Evolutionary conservation across 2,329 filamentous ascomycete genomes (phyloP).

Genomic region (Talaromyces sp.): DNA sequence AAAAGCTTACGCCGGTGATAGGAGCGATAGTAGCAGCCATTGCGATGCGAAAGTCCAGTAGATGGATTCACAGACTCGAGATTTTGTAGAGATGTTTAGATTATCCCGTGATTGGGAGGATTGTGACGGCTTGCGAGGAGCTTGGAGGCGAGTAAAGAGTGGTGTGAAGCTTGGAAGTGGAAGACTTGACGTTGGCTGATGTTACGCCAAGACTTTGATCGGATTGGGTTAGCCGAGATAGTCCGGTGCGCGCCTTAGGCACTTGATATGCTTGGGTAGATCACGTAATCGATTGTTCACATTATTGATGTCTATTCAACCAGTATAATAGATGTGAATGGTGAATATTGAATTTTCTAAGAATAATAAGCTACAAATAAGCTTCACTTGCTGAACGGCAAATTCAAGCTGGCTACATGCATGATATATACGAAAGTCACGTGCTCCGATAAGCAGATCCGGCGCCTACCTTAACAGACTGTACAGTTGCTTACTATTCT

Average conservation of each 20-base stretch:
- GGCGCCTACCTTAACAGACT: neutral
- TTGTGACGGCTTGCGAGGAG: slow-evolving; percentile 6
- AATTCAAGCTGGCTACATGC: neutral
- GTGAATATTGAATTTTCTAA: neutral
- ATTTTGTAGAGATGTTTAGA: neutral
- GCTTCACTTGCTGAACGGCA: neutral
- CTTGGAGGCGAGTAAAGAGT: slow-evolving; percentile 1
- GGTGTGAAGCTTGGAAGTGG: slow-evolving; percentile 17
- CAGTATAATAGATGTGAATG: neutral
- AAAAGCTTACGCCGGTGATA: slow-evolving; percentile 46
- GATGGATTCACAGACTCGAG: neutral
- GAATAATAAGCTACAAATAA: neutral
- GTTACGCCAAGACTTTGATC: slow-evolving; percentile 15
- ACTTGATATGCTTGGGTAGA: neutral
- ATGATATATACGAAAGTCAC: neutral
- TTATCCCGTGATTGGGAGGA: neutral
- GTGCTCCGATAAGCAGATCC: neutral
- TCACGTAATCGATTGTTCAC: neutral
- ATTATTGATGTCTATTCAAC: neutral
- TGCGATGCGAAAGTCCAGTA: slow-evolving; percentile 23
- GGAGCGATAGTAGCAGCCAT: slow-evolving; percentile 45
- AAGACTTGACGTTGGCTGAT: slow-evolving; percentile 20
- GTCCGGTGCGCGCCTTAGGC: slow-evolving; percentile 5
- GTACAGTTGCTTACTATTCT: neutral
- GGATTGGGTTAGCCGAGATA: slow-evolving; percentile 11